These are phyloP conservation scores for Saccharomycopsis schoenii DNA, from an alignment of 805 yeast species.

Conservation along the genomic window DNA sequence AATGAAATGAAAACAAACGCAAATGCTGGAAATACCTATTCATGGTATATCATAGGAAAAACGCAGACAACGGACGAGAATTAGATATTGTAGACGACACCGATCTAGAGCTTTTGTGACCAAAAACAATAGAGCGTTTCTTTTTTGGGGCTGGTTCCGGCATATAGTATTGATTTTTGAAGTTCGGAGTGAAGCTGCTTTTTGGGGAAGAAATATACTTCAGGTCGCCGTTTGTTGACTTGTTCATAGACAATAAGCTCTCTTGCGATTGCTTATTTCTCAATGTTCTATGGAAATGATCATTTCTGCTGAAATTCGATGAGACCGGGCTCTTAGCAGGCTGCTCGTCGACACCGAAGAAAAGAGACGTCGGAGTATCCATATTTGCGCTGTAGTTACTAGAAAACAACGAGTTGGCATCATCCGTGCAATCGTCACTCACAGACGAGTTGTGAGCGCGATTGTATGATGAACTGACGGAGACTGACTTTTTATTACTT, in stretches of 20 bases:
- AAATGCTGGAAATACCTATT: background rate
- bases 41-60: background rate
- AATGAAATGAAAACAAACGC: background rate
- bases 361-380: background rate
- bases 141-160: background rate
- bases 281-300: conserved; percentile 8
- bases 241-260: conserved; percentile 12
- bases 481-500: background rate
- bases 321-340: background rate
- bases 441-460: background rate
- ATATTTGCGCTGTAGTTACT: background rate
- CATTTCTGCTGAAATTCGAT: background rate
- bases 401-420: background rate
- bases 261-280: conserved; percentile 7
- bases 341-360: background rate
- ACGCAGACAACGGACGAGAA: background rate
- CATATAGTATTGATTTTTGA: background rate
- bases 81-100: background rate
- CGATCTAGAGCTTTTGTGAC: background rate
- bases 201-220: background rate
- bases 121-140: background rate
- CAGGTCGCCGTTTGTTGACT: background rate
- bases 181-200: background rate
- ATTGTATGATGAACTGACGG: background rate
- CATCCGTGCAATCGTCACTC: background rate